phyloP scores from a whole-genome alignment of 2,329 filamentous ascomycete genomes.

The Exophiala lecanii-corni region DNA sequence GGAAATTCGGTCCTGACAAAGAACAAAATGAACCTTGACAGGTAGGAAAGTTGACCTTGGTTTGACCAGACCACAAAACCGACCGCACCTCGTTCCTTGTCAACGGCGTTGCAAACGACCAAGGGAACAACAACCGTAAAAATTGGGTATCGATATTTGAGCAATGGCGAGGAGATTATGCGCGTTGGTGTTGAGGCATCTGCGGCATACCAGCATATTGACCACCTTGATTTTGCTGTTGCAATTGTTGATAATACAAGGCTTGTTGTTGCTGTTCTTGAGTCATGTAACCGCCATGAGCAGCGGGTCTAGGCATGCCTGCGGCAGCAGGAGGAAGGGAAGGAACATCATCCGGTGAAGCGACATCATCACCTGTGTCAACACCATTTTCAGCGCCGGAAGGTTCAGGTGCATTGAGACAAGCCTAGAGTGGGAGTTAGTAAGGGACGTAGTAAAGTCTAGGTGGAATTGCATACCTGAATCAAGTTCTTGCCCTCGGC shows the following conservation, averaged over 20 bases:
- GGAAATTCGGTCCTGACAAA: no score
- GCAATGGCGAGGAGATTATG: conserved; percentile 11
- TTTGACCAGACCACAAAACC: no score
- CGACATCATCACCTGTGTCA: conserved; percentile 69
- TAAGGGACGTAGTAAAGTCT: no score
- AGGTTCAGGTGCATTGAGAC: conserved; percentile 92
- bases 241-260: conserved; percentile 78
- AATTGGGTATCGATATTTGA: conserved; percentile 19
- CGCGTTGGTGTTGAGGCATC: conserved; percentile 77
- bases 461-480: conserved; percentile 61
- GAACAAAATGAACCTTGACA: no score
- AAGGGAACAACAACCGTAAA: conserved; percentile 5
- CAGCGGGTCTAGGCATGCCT: conserved; percentile 55
- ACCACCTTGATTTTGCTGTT: conserved; percentile 61
- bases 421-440: no score
- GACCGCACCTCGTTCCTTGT: no score
- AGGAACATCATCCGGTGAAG: conserved; percentile 85
- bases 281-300: conserved; percentile 68
- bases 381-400: conserved; percentile 76
- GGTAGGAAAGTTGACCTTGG: no score
- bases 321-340: conserved; percentile 66
- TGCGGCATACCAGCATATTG: conserved; percentile 73
- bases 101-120: conserved; percentile 2
- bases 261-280: conserved; percentile 67
- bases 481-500: conserved; percentile 99